Base-by-base conservation (phyloP, 305 asterid species). In the Ajuga reptans region DNA sequence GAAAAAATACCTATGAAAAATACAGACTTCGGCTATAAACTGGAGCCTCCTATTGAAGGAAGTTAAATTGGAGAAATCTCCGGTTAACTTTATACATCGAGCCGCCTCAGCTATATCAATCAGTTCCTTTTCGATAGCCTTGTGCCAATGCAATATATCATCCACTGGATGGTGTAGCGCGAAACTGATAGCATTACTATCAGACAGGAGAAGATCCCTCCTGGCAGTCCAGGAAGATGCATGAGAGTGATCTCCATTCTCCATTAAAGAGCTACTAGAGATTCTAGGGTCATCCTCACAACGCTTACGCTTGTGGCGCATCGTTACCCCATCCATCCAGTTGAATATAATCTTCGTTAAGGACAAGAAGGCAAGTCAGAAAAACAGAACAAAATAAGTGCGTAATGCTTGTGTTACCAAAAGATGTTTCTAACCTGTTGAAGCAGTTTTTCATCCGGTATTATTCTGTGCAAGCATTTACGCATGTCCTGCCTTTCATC, bases 21-120 rank as follows among this genome's bases (percentile, higher is more conserved):
- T 91, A 67, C 96, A 93, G 78, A 93, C 99, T 85, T 93, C 99
- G 3, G 98, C 99, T 81, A 93, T 89, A 82, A 93, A 93, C 73
- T 93, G 99, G 64, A 93, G 88, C 83, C 96, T 83, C 80, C 79
- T 78, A 69, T 84, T 86, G 66, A 90, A 90, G 68, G 95, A 79
- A 68, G 92, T 79, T 72, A 89, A 77, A 81, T 93, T 87, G 42
- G 94, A 84, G 84, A 90, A 90, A 83, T 93, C 96, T 82, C 94
- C 97, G 15, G 87, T 85, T 37, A 82, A 70, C 79, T 89, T 85
- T 73, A 93, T 90, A 67, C 68, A 78, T 83, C 87, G 85, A 69
- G 97, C 96, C 58, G 94, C 88, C 80, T 89, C 87, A 70, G 96
- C 95, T 29, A 93, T 93, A 79, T 93, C 96, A 72, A 71, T 84